These are phyloP conservation scores for Hymenoscyphus linearis DNA, from an alignment of 2,329 filamentous ascomycete species.

Conservation along the genomic window DNA sequence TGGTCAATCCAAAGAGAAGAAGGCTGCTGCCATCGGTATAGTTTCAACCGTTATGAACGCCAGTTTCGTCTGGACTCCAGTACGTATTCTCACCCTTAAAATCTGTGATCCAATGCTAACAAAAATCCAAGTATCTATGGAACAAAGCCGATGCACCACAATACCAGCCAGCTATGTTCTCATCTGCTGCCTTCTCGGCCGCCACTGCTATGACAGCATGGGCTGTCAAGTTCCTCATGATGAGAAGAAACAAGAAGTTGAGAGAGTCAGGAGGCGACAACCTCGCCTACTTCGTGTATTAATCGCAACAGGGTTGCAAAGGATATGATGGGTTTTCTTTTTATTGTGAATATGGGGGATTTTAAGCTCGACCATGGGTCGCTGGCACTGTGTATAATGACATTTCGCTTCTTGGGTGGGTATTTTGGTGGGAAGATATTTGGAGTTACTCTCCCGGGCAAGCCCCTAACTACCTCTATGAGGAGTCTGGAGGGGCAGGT, in stretches of 20 bases:
- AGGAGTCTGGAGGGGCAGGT: neutral
- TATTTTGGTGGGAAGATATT: neutral
- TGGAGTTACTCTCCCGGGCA: neutral
- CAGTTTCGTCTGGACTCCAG: conserved; percentile 19
- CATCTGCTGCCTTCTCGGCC: conserved; percentile 32
- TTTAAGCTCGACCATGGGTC: neutral
- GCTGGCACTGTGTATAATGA: neutral
- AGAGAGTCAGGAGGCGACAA: conserved; percentile 9
- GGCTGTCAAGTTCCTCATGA: conserved; percentile 32
- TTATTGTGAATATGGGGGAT: neutral
- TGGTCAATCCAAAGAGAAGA: conserved; percentile 21
- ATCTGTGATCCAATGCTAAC: neutral
- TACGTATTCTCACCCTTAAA: neutral
- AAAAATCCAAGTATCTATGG: conserved; percentile 16
- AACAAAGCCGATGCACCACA: conserved; percentile 29
- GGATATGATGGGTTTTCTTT: neutral
- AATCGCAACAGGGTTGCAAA: neutral
- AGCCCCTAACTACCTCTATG: neutral
- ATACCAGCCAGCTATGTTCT: conserved; percentile 31
- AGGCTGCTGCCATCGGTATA: conserved; percentile 18
- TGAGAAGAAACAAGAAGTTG: conserved; percentile 31
- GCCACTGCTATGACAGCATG: conserved; percentile 33
- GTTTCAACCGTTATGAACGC: conserved; percentile 18
- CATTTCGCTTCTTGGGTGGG: neutral
- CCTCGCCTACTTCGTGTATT: conserved; percentile 18